phyloP scores from a whole-genome alignment of 768 basidiomycete genomes.

The Termitomyces sp. region DNA sequence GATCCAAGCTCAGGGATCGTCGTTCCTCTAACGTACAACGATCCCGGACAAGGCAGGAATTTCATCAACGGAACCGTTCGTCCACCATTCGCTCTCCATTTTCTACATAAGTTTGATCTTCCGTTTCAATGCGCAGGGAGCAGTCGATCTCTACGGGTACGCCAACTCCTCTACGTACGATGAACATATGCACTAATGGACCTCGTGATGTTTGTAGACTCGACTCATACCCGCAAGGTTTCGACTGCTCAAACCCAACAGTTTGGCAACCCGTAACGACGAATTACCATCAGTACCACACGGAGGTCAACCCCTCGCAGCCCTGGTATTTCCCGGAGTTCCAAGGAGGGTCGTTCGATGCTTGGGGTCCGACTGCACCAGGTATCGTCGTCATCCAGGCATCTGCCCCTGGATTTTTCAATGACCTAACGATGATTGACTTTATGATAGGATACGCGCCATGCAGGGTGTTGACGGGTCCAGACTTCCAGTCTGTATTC shows the following conservation, averaged over 20 bases:
- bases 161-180: background rate
- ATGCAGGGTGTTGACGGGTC: slow-evolving; percentile 62
- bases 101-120: too few relatives aligned
- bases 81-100: background rate
- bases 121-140: slow-evolving; percentile 34
- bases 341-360: slow-evolving; percentile 75
- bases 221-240: slow-evolving; percentile 73
- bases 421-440: background rate
- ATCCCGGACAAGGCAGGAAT: slow-evolving; percentile 49
- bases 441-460: slow-evolving; percentile 47
- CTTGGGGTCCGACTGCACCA: slow-evolving; percentile 73
- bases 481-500: slow-evolving; percentile 76
- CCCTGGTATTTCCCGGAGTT: slow-evolving; percentile 72
- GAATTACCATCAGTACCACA: slow-evolving; percentile 63
- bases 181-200: background rate
- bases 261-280: slow-evolving; percentile 60
- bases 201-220: slow-evolving; percentile 24
- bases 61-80: slow-evolving; percentile 69
- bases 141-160: slow-evolving; percentile 74
- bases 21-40: slow-evolving; percentile 73
- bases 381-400: slow-evolving; percentile 26
- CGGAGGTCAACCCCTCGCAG: slow-evolving; percentile 40
- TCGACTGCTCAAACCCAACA: slow-evolving; percentile 73
- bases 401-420: background rate
- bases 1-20: slow-evolving; percentile 45